Evolutionary conservation across 176 grass and related monocot genomes (phyloP), one percentile per base, ranked within the genome.

Genomic region (Carex parvula): DNA sequence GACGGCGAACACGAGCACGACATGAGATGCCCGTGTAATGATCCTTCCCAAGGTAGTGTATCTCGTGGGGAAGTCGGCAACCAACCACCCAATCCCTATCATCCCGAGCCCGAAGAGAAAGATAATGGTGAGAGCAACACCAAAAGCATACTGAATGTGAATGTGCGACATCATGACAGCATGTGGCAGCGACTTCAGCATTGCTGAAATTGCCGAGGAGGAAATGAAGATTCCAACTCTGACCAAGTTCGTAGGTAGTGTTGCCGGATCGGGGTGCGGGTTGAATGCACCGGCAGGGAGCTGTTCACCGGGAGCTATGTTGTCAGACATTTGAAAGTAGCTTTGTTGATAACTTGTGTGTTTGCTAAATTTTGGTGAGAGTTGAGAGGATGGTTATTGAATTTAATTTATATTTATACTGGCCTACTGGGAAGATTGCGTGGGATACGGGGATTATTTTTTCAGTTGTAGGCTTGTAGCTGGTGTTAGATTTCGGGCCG

Each of bases 371-470:
- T 29, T 29, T 29, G 26, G 1, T 1, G 26, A 29, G 26, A 29
- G 1, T 1, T 1, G 0, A 1, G 0, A 1, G 26, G 0, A 1
- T 29, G 26, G 1, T 1, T n/a, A n/a, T n/a, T n/a, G n/a, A n/a
- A n/a, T n/a, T n/a, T n/a, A n/a, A n/a, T n/a, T n/a, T n/a, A n/a
- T n/a, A n/a, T n/a, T n/a, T n/a, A n/a, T n/a, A n/a, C n/a, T n/a
- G n/a, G n/a, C n/a, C n/a, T n/a, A n/a, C n/a, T n/a, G n/a, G n/a
- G n/a, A n/a, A n/a, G n/a, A n/a, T n/a, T n/a, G n/a, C n/a, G n/a
- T n/a, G n/a, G n/a, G n/a, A n/a, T n/a, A n/a, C n/a, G n/a, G n/a
- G n/a, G n/a, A n/a, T n/a, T n/a, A n/a, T n/a, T n/a, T n/a, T n/a
- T n/a, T n/a, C n/a, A n/a, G n/a, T n/a, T n/a, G n/a, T n/a, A n/a